Conservation (phyloP, 176 grass and related monocot genomes). For the Themeda triandra region DNA sequence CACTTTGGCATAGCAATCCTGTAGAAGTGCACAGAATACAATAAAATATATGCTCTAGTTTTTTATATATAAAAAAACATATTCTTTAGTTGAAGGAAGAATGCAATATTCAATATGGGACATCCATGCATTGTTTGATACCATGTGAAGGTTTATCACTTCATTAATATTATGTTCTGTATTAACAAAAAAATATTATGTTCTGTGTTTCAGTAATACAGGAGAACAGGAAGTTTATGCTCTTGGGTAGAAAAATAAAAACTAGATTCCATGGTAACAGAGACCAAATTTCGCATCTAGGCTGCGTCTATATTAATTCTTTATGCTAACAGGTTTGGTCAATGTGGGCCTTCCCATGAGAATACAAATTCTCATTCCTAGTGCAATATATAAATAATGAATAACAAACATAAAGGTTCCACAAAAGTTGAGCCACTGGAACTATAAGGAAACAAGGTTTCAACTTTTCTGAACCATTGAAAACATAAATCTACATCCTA, state of each 20-base stretch:
- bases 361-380: not conserved
- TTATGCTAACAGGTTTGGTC: not conserved
- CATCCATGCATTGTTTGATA: not conserved
- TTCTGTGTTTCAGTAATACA: not conserved
- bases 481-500: not conserved
- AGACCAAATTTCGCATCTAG: not conserved
- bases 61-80: not conserved
- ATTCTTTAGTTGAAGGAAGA: not conserved
- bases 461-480: not conserved
- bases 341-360: not conserved
- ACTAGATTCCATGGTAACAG: not conserved
- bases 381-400: not conserved
- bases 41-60: not conserved
- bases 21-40: not conserved
- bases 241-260: not conserved
- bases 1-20: not conserved
- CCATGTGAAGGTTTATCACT: not conserved
- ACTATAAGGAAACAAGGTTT: not conserved
- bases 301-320: not conserved
- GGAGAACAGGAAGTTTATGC: not conserved
- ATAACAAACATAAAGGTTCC: not conserved
- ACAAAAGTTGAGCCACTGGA: not conserved
- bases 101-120: not conserved
- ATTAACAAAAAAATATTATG: too few species aligned
- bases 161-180: not conserved